These are phyloP conservation scores for Saccharomycopsis capsularis DNA, from an alignment of 805 yeast genomes.

Conservation along the genomic window DNA sequence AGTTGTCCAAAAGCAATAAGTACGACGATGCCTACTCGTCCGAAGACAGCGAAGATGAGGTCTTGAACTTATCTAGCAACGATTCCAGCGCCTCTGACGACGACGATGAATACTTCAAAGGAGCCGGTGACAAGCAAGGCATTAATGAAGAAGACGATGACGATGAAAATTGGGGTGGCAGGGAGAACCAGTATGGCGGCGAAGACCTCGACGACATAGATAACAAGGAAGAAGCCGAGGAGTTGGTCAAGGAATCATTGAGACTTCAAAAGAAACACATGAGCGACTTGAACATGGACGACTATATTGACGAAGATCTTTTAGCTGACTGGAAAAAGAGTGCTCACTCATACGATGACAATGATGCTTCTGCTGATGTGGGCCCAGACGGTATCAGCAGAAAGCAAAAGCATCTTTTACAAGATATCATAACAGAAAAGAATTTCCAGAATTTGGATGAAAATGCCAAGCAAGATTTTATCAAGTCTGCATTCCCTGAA, in stretches of 20 bases:
- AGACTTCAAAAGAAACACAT: conserved; percentile 77
- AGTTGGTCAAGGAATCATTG: conserved; percentile 81
- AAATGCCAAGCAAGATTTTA: conserved; percentile 44
- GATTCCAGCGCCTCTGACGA: conserved; percentile 26
- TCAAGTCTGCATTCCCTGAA: conserved; percentile 72
- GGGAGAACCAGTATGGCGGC: conserved; percentile 47
- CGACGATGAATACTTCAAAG: conserved; percentile 27
- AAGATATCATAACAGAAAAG: conserved; percentile 29
- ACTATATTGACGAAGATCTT: conserved; percentile 70
- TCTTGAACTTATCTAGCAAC: conserved; percentile 25
- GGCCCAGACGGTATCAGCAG: conserved; percentile 23
- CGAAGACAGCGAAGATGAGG: conserved; percentile 20
- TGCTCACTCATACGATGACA: conserved; percentile 40
- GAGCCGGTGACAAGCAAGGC: conserved; percentile 25
- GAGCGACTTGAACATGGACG: conserved; percentile 68
- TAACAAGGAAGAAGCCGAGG: conserved; percentile 65
- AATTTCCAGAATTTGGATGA: conserved; percentile 46
- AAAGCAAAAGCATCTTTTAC: conserved; percentile 28
- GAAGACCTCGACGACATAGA: conserved; percentile 34
- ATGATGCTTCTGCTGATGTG: conserved; percentile 11
- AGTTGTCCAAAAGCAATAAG: conserved; percentile 9
- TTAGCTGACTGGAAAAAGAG: conserved; percentile 72
- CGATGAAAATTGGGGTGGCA: conserved; percentile 39
- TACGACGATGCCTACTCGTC: conserved; percentile 9
- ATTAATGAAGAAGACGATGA: conserved; percentile 36